Percentiles rank a stretch among this genome's conserved stretches.
phyloP scores from a whole-genome alignment of 2,329 filamentous ascomycete species.

The Aspergillus luchuensis region DNA sequence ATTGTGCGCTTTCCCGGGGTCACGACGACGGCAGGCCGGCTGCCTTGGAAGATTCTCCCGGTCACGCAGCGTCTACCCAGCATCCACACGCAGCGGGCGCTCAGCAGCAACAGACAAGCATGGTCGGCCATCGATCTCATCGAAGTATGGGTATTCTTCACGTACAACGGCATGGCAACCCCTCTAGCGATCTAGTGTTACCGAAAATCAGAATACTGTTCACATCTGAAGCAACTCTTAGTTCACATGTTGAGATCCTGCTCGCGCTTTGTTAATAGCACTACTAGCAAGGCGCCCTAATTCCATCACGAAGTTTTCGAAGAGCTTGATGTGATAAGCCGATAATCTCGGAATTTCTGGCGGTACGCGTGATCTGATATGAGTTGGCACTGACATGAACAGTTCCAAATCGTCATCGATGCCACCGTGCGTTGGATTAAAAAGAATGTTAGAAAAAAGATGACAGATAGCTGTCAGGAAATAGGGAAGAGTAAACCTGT shows the following conservation, averaged over 20 bases:
- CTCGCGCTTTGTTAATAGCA: slow-evolving; percentile 10
- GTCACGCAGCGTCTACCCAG: background rate
- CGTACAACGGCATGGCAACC: background rate
- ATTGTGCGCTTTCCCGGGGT: too few species aligned
- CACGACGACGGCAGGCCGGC: too few species aligned
- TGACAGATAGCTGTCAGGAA: slow-evolving; percentile 9
- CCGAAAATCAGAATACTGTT: background rate
- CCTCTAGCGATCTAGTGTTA: background rate
- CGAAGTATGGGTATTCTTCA: too few species aligned
- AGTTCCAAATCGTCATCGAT: slow-evolving; percentile 9
- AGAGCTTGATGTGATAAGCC: slow-evolving; percentile 8
- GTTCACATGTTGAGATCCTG: background rate
- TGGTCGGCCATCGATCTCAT: too few species aligned
- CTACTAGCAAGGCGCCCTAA: slow-evolving; percentile 10
- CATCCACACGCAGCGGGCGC: background rate
- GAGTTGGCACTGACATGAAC: background rate
- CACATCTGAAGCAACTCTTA: background rate
- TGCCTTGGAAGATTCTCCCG: too few species aligned
- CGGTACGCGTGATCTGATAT: slow-evolving; percentile 1
- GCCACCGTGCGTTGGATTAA: slow-evolving; percentile 4
- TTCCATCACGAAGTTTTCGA: slow-evolving; percentile 12
- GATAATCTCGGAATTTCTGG: slow-evolving; percentile 2
- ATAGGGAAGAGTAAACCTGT: slow-evolving; percentile 15
- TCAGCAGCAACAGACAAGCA: too few species aligned
- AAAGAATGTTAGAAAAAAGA: slow-evolving; percentile 17